phyloP scores from a whole-genome alignment of 202 grass and related monocot genomes.

The Elaeis oleifera region DNA sequence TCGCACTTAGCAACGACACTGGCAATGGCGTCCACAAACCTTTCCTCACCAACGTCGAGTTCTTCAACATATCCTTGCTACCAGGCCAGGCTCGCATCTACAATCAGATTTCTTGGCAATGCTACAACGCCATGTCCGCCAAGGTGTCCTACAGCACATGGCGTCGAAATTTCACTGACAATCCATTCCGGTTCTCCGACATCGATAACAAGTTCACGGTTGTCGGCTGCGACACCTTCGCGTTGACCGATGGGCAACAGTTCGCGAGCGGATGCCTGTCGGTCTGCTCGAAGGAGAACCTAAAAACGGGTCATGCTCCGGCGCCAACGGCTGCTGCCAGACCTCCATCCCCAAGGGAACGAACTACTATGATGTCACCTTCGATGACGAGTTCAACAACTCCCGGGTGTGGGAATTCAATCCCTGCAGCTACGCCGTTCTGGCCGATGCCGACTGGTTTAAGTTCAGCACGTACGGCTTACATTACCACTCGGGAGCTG shows the following conservation, averaged over 20 bases:
- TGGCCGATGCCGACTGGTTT: background rate
- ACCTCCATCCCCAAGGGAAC: background rate
- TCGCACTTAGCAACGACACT: slow-evolving; percentile 24
- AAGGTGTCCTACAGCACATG: background rate
- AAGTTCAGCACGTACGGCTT: background rate
- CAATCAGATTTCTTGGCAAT: background rate
- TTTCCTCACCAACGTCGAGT: slow-evolving; percentile 20
- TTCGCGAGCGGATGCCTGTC: background rate
- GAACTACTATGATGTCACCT: background rate
- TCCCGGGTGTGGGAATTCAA: background rate
- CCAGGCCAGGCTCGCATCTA: slow-evolving; percentile 20
- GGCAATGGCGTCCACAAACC: slow-evolving; percentile 10
- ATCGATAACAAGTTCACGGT: slow-evolving; percentile 5
- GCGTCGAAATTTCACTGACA: background rate
- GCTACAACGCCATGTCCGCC: background rate
- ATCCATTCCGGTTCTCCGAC: background rate
- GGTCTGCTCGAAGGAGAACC: background rate
- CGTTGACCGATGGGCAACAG: no score
- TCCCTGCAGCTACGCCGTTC: slow-evolving; percentile 5
- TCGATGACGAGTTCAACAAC: background rate
- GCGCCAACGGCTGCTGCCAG: slow-evolving; percentile 10
- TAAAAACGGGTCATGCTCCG: slow-evolving; percentile 4
- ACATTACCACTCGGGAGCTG: background rate
- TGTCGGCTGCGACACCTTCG: slow-evolving; percentile 11
- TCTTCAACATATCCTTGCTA: slow-evolving; percentile 29